Base-by-base conservation (phyloP, 2,329 filamentous ascomycete species). In the Sclerotiophoma versabilis region DNA sequence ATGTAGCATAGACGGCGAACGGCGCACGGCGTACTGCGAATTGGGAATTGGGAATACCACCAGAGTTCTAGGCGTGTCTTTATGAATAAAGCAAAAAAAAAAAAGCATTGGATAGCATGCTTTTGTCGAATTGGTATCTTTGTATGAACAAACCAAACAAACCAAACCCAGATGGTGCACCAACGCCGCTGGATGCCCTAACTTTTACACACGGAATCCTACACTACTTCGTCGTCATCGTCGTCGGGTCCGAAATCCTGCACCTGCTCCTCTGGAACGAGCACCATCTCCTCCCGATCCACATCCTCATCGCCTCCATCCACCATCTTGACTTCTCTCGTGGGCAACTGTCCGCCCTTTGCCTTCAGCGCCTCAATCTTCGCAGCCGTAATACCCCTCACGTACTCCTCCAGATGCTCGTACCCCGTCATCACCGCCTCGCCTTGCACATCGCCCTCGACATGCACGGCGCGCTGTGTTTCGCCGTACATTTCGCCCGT, bases 401-500 rank as follows among this genome's bases (percentile, higher is more conserved):
- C 93, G 74, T 97, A 99, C 76, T 96, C 90, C 0, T 95, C 95
- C 29, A 99, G 76, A 78, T 99, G 95, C 79, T 99, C 93, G 1
- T 98, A 88, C 27, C 90, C 86, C 66, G 93, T 90, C 91, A 99
- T 98, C 17, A 86, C 81, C 1, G 87, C 88, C 19, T 76, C 76
- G 42, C 77, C 80, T 1, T 79, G 70, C 6, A 81, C 79, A 34
- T 75, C 78, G 7, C 81, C 79, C 15, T 48, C 41, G 20, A 19
- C 25, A 11, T 38, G 32, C 20, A 72, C 46, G 4, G 70, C 68
- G 37, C 91, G 81, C 49, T 82, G 75, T 0, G 90, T 84, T 0
- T 91, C 90, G 14, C 62, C 64, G 81, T 87, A 96, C 79, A 98
- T 85, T 78, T 99, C 95, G 15, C 91, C 91, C 0, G 91, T 92